Percentiles rank a stretch among this genome's conserved stretches.
Conservation (phyloP, 495 filamentous ascomycete genomes). For the Daldinia childiae region DNA sequence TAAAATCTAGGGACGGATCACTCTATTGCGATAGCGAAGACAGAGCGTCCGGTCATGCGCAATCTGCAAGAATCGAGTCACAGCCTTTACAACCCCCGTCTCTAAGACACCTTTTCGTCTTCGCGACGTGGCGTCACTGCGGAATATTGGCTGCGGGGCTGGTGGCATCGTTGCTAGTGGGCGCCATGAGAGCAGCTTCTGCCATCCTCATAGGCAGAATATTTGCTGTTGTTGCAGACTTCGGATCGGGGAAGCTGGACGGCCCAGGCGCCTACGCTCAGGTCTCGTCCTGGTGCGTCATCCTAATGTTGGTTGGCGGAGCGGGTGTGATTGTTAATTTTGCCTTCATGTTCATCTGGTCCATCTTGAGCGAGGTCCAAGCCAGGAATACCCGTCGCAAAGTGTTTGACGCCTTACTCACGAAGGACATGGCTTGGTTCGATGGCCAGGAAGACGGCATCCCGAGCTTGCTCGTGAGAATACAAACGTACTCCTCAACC, state of each 20-base stretch:
- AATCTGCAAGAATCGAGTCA: not conserved
- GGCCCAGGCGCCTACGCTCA: conserved; percentile 61
- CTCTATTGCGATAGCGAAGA: not conserved
- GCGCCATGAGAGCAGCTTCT: conserved; percentile 68
- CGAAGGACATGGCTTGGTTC: conserved; percentile 84
- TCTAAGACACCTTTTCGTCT: conserved; percentile 69
- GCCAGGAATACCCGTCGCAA: conserved; percentile 68
- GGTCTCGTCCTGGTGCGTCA: conserved; percentile 65
- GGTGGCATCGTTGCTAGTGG: conserved; percentile 66
- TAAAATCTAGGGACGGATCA: conserved; percentile 7
- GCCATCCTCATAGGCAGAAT: conserved; percentile 79
- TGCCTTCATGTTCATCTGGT: conserved; percentile 72
- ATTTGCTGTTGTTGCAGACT: conserved; percentile 75
- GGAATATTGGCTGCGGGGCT: conserved; percentile 59
- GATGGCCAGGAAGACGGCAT: conserved; percentile 77
- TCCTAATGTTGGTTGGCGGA: conserved; percentile 68
- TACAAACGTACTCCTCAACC: conserved; percentile 74
- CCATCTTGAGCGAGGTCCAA: conserved; percentile 83
- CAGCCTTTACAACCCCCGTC: conserved; percentile 28
- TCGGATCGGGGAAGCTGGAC: conserved; percentile 64
- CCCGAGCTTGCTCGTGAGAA: conserved; percentile 71
- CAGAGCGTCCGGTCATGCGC: not conserved
- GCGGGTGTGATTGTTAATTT: conserved; percentile 72
- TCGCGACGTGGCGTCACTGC: conserved; percentile 72
- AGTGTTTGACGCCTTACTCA: conserved; percentile 73